Evolutionary conservation across 495 filamentous ascomycete species (phyloP).

Genomic region (Melanomma pulvis-pyrius): DNA sequence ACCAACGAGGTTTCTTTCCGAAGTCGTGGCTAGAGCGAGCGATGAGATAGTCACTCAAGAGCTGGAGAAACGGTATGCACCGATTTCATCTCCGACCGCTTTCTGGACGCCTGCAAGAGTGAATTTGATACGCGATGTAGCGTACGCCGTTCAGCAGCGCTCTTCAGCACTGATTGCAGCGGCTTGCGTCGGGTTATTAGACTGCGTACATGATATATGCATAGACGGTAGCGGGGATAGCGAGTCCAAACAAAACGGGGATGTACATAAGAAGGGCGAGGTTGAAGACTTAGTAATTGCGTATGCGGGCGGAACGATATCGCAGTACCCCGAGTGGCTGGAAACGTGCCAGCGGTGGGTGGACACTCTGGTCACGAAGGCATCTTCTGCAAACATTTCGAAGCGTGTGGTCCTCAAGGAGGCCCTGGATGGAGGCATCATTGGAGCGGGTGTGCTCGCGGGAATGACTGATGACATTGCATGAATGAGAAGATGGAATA

Average conservation of each 20-base stretch:
- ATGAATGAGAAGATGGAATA: constrained; percentile 6
- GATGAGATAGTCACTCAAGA: constrained; percentile 48
- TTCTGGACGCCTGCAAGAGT: constrained; percentile 63
- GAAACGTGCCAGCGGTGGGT: constrained; percentile 68
- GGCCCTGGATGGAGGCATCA: constrained; percentile 75
- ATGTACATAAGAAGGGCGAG: constrained; percentile 5
- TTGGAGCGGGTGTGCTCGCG: constrained; percentile 75
- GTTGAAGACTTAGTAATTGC: constrained; percentile 69
- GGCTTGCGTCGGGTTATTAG: constrained; percentile 68
- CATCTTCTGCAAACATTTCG: constrained; percentile 56
- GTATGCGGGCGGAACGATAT: constrained; percentile 78
- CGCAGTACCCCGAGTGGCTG: constrained; percentile 73
- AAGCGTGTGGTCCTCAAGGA: constrained; percentile 67
- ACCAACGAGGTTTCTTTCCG: constrained; percentile 72
- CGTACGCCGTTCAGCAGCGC: constrained; percentile 65
- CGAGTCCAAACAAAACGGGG: constrained; percentile 1
- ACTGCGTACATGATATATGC: constrained; percentile 66
- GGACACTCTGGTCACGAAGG: constrained; percentile 63
- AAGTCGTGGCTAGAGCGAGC: constrained; percentile 58
- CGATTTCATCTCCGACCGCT: constrained; percentile 49
- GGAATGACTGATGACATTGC: constrained; percentile 49
- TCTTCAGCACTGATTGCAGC: constrained; percentile 74
- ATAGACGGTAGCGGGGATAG: constrained; percentile 8
- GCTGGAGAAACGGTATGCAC: constrained; percentile 19
- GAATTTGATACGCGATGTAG: constrained; percentile 60